phyloP scores from a whole-genome alignment of 2,329 filamentous ascomycete species.

The Zalaria sp. region DNA sequence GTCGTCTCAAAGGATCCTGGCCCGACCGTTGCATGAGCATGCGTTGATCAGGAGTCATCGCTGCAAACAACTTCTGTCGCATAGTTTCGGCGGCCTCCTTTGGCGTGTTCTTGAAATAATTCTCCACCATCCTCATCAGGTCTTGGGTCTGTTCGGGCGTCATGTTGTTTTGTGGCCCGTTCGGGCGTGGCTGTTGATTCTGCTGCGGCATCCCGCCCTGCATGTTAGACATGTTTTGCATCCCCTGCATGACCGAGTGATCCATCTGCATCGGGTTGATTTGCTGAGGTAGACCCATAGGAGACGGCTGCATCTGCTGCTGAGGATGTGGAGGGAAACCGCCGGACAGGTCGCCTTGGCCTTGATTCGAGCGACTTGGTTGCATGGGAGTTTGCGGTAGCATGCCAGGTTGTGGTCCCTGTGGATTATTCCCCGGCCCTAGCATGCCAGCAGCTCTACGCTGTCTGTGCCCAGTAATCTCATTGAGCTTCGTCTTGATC shows the following conservation, averaged over 20 bases:
- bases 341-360: constrained; percentile 26
- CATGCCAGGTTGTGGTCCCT: constrained; percentile 18
- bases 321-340: constrained; percentile 35
- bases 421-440: constrained; percentile 3
- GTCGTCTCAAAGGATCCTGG: constrained; percentile 30
- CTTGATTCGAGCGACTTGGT: constrained; percentile 22
- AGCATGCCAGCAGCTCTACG: constrained; percentile 4
- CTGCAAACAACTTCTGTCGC: constrained; percentile 26
- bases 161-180: constrained; percentile 10
- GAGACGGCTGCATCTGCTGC: constrained; percentile 35
- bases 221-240: constrained; percentile 10
- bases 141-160: constrained; percentile 27
- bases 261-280: neutral
- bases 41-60: constrained; percentile 32
- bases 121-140: constrained; percentile 31
- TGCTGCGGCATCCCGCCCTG: constrained; percentile 9
- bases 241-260: neutral
- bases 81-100: constrained; percentile 34
- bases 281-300: constrained; percentile 21
- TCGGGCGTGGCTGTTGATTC: constrained; percentile 15
- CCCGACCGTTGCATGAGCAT: constrained; percentile 29
- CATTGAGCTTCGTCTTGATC: constrained; percentile 7
- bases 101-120: constrained; percentile 30
- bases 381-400: constrained; percentile 21
- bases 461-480: constrained; percentile 4